Evolutionary conservation across 164 flowering plant genomes (phyloP).

Genomic region (Santalum album): DNA sequence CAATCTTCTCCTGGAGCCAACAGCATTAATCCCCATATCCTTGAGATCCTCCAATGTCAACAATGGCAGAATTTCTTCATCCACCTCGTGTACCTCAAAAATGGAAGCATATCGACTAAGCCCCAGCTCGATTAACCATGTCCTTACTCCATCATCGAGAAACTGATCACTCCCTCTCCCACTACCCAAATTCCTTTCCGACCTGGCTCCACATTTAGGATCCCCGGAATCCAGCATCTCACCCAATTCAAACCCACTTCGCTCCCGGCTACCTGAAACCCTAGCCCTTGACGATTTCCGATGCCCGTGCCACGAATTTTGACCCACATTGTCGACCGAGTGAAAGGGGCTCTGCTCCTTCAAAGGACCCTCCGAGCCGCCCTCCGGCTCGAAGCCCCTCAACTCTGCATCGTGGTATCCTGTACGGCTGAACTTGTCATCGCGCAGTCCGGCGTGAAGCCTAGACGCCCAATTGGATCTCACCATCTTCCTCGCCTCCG

Average conservation of each 20-base stretch:
- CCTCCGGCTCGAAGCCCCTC: no score
- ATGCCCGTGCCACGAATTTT: no score
- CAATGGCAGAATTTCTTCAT: conserved; percentile 29
- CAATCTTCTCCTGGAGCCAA: conserved; percentile 29
- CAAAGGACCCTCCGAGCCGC: no score
- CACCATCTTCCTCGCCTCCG: neutral
- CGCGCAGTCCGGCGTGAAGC: no score
- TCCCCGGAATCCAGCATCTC: conserved; percentile 7
- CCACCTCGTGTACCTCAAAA: conserved; percentile 36
- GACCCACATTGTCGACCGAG: no score
- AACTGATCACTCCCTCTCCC: neutral
- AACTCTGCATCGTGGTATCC: no score
- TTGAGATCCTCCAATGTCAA: conserved; percentile 30
- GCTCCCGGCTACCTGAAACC: neutral
- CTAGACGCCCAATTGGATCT: neutral
- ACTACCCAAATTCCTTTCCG: neutral
- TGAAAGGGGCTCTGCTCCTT: no score
- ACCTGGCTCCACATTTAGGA: conserved; percentile 1
- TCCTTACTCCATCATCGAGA: conserved; percentile 16
- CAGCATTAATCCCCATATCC: conserved; percentile 32
- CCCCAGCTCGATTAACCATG: conserved; percentile 25
- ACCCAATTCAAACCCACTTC: conserved; percentile 9
- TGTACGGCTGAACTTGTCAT: no score
- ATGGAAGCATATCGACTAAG: conserved; percentile 23
- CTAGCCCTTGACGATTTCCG: no score